These are phyloP conservation scores for Pseudognaphalium luteoalbum DNA, from an alignment of 129 eudicot genomes.

Conservation along the genomic window DNA sequence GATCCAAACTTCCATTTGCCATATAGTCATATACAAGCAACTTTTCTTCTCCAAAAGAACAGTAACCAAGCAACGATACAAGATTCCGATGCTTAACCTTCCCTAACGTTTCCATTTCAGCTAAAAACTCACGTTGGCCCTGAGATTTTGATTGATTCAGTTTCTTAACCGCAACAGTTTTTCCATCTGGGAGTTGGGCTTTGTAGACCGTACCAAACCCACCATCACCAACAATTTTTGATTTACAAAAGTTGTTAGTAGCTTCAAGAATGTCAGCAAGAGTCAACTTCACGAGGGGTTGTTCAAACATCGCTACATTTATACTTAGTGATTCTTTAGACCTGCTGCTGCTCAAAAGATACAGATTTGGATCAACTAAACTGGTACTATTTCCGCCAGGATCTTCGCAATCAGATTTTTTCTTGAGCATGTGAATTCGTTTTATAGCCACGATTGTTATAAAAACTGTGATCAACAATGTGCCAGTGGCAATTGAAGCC, in stretches of 20 bases:
- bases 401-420: conserved; percentile 41
- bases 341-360: conserved; percentile 71
- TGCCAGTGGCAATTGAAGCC: conserved; percentile 33
- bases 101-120: conserved; percentile 89
- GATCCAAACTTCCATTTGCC: conserved; percentile 81
- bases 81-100: conserved; percentile 75
- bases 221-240: conserved; percentile 75
- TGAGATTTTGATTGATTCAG: conserved; percentile 71
- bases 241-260: conserved; percentile 69
- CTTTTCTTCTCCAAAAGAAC: conserved; percentile 76
- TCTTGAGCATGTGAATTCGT: conserved; percentile 37
- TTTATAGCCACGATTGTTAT: conserved; percentile 39
- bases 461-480: conserved; percentile 33
- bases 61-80: conserved; percentile 72
- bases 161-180: conserved; percentile 72
- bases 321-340: conserved; percentile 84
- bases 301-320: conserved; percentile 81
- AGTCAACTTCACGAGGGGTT: conserved; percentile 63
- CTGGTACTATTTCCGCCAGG: conserved; percentile 32
- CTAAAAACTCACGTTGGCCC: conserved; percentile 75
- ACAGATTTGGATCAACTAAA: conserved; percentile 51
- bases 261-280: conserved; percentile 69
- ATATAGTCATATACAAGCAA: conserved; percentile 78
- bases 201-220: conserved; percentile 88
- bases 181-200: conserved; percentile 63